phyloP scores from a whole-genome alignment of 2,329 filamentous ascomycete genomes.

The Aureobasidium namibiae region DNA sequence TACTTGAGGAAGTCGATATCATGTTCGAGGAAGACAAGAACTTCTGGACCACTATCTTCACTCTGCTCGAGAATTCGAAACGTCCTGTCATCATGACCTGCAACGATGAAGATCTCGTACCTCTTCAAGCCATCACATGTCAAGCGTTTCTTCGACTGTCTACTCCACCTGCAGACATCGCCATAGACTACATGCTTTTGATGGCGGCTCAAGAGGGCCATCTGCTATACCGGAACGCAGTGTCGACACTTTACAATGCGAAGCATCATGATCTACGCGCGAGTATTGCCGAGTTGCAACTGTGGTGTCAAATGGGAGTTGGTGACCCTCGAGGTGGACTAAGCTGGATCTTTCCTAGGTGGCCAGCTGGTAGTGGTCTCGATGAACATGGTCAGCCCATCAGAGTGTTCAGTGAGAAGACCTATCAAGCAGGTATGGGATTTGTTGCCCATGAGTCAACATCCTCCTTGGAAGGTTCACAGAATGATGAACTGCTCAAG shows the following conservation, averaged over 20 bases:
- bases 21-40: slow-evolving; percentile 93
- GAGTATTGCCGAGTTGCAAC: slow-evolving; percentile 75
- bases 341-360: slow-evolving; percentile 79
- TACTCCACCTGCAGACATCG: slow-evolving; percentile 56
- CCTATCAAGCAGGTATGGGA: slow-evolving; percentile 72
- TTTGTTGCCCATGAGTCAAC: slow-evolving; percentile 44
- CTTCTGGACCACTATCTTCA: slow-evolving; percentile 79
- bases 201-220: slow-evolving; percentile 87
- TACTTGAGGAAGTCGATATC: slow-evolving; percentile 88
- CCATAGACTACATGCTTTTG: slow-evolving; percentile 71
- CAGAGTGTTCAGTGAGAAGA: slow-evolving; percentile 72
- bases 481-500: slow-evolving; percentile 54
- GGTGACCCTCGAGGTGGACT: slow-evolving; percentile 82
- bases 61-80: slow-evolving; percentile 74
- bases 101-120: slow-evolving; percentile 79
- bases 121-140: slow-evolving; percentile 63
- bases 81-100: slow-evolving; percentile 93
- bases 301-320: slow-evolving; percentile 95
- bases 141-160: slow-evolving; percentile 77
- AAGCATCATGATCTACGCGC: slow-evolving; percentile 68
- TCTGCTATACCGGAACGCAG: slow-evolving; percentile 57
- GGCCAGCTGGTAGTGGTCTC: slow-evolving; percentile 62
- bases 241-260: slow-evolving; percentile 61
- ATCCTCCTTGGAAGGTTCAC: slow-evolving; percentile 18
- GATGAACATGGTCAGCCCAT: slow-evolving; percentile 60